Conservation (phyloP, 192 early-diverging fungal species). For the Phlyctochytrium arcticum region DNA sequence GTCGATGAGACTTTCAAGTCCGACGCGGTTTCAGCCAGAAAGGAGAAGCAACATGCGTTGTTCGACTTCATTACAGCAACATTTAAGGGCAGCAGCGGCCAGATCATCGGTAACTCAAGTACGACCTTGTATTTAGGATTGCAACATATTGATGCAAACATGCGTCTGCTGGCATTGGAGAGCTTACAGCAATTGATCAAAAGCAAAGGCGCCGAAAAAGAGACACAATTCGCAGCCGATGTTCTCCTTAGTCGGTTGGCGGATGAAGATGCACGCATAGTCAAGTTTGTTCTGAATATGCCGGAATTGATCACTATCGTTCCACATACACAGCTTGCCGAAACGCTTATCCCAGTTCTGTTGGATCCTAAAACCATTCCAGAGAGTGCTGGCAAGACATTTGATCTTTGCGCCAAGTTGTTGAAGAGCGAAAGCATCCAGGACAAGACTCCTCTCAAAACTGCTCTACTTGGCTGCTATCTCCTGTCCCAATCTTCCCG, state of each 20-base stretch:
- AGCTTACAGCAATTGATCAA: slow-evolving; percentile 41
- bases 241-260: slow-evolving; percentile 45
- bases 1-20: slow-evolving; percentile 1
- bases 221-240: slow-evolving; percentile 43
- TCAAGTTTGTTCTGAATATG: slow-evolving; percentile 38
- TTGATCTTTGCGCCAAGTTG: slow-evolving; percentile 12
- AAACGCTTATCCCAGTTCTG: neutral
- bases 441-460: neutral
- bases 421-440: neutral
- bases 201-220: slow-evolving; percentile 42
- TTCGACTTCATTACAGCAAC: slow-evolving; percentile 53
- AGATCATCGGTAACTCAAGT: slow-evolving; percentile 61
- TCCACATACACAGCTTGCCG: neutral
- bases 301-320: slow-evolving; percentile 12
- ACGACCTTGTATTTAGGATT: slow-evolving; percentile 82
- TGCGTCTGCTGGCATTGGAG: slow-evolving; percentile 68
- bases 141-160: slow-evolving; percentile 63
- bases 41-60: slow-evolving; percentile 17
- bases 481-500: neutral
- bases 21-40: neutral
- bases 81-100: slow-evolving; percentile 57
- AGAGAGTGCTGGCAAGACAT: neutral
- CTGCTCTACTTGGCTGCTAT: slow-evolving; percentile 16
- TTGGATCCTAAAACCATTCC: neutral
- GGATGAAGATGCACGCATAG: slow-evolving; percentile 51